Percentiles rank a stretch among this genome's conserved stretches.
phyloP scores from a whole-genome alignment of 2,329 filamentous ascomycete species.

The Parastagonospora avenae region DNA sequence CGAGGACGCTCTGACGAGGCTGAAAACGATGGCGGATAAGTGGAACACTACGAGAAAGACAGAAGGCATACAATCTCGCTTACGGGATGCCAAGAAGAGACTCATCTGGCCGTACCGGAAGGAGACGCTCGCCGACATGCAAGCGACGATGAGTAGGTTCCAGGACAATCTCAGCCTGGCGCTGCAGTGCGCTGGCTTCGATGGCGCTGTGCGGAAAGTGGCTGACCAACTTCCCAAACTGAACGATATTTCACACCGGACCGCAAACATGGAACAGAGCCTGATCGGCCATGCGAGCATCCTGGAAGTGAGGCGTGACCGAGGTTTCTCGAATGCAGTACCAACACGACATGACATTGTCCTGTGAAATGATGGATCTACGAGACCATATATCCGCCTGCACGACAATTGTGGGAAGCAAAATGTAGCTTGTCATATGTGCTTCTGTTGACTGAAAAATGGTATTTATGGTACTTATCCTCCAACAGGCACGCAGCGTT shows the following conservation, averaged over 20 bases:
- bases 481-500: too few species aligned
- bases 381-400: not conserved
- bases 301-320: not conserved
- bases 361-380: not conserved
- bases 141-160: constrained; percentile 1
- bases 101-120: constrained; percentile 6
- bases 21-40: not conserved
- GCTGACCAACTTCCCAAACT: not conserved
- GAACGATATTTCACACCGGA: not conserved
- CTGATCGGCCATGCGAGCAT: not conserved
- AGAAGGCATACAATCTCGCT: not conserved
- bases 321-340: not conserved
- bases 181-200: not conserved
- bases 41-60: not conserved
- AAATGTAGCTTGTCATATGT: not conserved
- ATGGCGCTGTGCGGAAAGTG: not conserved
- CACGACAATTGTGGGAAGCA: not conserved
- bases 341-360: not conserved
- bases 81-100: not conserved
- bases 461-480: too few species aligned
- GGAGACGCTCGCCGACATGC: constrained; percentile 1
- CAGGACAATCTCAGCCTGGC: constrained; percentile 3
- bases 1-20: not conserved
- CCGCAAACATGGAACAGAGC: not conserved
- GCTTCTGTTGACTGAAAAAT: too few species aligned